A percentile compares a stretch with the other conserved stretches of the same genome.
Evolutionary conservation across 2,329 filamentous ascomycete genomes (phyloP).

Genomic region (Colletotrichum shisoi): DNA sequence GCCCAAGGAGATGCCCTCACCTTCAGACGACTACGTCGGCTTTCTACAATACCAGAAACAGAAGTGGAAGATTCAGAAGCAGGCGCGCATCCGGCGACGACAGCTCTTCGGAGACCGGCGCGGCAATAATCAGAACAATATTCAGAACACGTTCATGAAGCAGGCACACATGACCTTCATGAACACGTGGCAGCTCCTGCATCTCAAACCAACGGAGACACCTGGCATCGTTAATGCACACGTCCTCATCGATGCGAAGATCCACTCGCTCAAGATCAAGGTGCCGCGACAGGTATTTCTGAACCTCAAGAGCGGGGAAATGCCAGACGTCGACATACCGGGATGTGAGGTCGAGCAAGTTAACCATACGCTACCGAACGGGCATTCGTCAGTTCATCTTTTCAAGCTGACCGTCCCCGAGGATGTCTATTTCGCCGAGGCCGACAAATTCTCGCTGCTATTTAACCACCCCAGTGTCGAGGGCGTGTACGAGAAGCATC

Average conservation of each 20-base stretch:
- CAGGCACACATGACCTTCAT: conserved; percentile 90
- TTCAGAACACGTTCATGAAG: conserved; percentile 80
- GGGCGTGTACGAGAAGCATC: conserved; percentile 93
- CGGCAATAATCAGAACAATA: conserved; percentile 68
- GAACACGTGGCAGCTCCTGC: conserved; percentile 93
- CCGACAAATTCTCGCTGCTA: conserved; percentile 80
- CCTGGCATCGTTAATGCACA: conserved; percentile 89
- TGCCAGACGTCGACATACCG: conserved; percentile 86
- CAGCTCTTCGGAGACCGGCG: conserved; percentile 92
- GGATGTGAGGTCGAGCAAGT: conserved; percentile 92
- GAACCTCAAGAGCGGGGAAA: conserved; percentile 85
- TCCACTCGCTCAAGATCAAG: conserved; percentile 86
- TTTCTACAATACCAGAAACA: conserved; percentile 96
- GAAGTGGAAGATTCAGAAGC: conserved; percentile 98
- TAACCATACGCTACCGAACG: conserved; percentile 91
- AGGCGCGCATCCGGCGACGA: conserved; percentile 81
- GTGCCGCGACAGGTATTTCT: conserved; percentile 90
- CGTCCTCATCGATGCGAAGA: conserved; percentile 90
- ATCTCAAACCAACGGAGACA: conserved; percentile 81
- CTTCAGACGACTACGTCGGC: conserved; percentile 83
- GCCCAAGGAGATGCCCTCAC: conserved; percentile 82
- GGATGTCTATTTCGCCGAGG: conserved; percentile 83
- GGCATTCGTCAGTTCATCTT: conserved; percentile 89
- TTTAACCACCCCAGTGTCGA: conserved; percentile 95
- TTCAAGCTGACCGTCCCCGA: conserved; percentile 94